Base-by-base conservation (phyloP, 2,329 filamentous ascomycete species). In the Zasmidium citrigriseum region DNA sequence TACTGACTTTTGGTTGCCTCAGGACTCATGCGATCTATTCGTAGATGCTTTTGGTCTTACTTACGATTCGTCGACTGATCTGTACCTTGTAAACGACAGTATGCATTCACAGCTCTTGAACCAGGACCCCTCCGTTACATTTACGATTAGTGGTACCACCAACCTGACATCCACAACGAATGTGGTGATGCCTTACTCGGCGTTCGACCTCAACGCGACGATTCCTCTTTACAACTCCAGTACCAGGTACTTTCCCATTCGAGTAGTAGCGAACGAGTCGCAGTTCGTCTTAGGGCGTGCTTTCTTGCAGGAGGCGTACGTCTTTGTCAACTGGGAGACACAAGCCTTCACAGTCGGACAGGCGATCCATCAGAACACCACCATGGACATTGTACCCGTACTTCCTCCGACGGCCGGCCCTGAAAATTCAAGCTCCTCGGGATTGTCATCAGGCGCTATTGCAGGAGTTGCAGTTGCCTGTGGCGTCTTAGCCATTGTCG, bases 1-100 rank as follows among this genome's bases (percentile, higher is more conserved):
- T 3, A 64, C 76, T 1, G 68, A 77, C 25, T 63, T 78, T 5
- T 78, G 75, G 74, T 66, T 78, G 1, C 76, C 76, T 1, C 20
- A 54, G 0, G 54, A 60, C 21, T 70, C 76, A 22, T 78, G 77
- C 59, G 67, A 73, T 18, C 65, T 66, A 14, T 76, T 78, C 58
- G 75, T 74, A 59, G 18, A 63, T 18, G 70, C 70, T 4, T 77
- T 78, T 59, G 72, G 72, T 1, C 66, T 78, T 1, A 72, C 67
- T 2, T 78, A 74, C 63, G 73, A 77, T 57, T 53, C 63, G 4
- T 62, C 62, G 10, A 72, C 70, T 5, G 70, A 74, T 11, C 64
- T 76, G 2, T 78, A 78, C 53, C 64, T 73, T 11, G 66, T 78
- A 18, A 75, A 78, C 62, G 68, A 73, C 16, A 73, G 70, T 0